Percentiles rank a stretch among this genome's conserved stretches.
Evolutionary conservation across 2,329 filamentous ascomycete species (phyloP).

Genomic region (Diaporthe nobilis): DNA sequence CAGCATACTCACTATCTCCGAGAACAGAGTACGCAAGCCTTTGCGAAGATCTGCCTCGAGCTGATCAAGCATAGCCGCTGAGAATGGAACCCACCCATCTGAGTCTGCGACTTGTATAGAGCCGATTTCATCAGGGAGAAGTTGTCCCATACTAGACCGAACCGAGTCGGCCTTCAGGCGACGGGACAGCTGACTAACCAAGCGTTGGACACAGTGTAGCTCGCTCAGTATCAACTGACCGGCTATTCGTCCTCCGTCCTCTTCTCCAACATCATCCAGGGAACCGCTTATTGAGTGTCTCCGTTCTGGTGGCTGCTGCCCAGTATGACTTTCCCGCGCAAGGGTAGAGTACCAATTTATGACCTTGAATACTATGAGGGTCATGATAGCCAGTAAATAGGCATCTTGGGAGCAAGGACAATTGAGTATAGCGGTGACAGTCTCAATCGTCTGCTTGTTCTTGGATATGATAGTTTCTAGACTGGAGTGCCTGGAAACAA

Average conservation of each 20-base stretch:
- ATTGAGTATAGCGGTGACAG: constrained; percentile 49
- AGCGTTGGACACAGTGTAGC: constrained; percentile 52
- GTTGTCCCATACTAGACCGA: constrained; percentile 16
- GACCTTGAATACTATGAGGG: constrained; percentile 53
- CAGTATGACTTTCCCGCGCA: constrained; percentile 2
- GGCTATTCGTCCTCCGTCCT: constrained; percentile 46
- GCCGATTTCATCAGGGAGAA: not conserved
- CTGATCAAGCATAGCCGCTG: constrained; percentile 43
- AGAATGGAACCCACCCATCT: constrained; percentile 36
- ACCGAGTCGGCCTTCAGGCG: constrained; percentile 43
- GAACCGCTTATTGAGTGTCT: constrained; percentile 4
- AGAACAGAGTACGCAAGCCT: constrained; percentile 41
- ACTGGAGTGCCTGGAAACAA: not conserved
- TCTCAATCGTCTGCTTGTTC: constrained; percentile 50
- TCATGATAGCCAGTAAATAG: constrained; percentile 51
- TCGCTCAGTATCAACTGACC: constrained; percentile 54
- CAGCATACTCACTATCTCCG: constrained; percentile 42
- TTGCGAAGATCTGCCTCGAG: constrained; percentile 45
- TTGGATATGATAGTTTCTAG: constrained; percentile 46
- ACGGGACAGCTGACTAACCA: constrained; percentile 46
- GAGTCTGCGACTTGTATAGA: not conserved
- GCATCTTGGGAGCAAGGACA: constrained; percentile 52
- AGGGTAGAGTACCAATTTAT: constrained; percentile 50
- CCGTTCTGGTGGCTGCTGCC: not conserved
- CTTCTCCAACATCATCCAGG: constrained; percentile 41